Base-by-base conservation (phyloP, 2,329 filamentous ascomycete genomes). In the Harringtonia aguacate region DNA sequence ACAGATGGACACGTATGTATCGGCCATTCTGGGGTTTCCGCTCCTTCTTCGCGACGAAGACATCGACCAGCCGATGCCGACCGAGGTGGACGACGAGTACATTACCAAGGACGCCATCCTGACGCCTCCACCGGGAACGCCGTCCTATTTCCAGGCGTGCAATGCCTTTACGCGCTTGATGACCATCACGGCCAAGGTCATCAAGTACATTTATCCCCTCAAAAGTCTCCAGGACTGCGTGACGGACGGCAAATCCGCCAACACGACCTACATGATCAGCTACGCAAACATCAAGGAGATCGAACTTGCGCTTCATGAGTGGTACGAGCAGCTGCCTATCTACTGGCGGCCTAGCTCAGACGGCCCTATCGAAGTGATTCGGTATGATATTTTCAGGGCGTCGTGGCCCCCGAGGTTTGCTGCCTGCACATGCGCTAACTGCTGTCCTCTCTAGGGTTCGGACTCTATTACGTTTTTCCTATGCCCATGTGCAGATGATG, bases 401-500 rank as follows among this genome's bases (percentile, higher is more conserved):
- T 17, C 28, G 7, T 43, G 9, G 12, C 4, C 29, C 31, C 24
- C 8, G 7, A 17, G n/a, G n/a, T 15, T 20, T 22, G 28, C 8
- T 21, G 29, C 12, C n/a, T 18, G 18, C 10, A 33, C 12, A 5
- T 28, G 4, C 12, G 10, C 14, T 20, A 4, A 21, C 18, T 31
- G 9, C 4, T 14, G 22, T 8, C 14, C 5, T 34, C 28, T 36
- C 29, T 42, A 76, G 73, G 10, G 70, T 79, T n/a, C 84, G 86
- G 48, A 86, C 88, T 50, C 67, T 89, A 21, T 67, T 92, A 18
- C 74, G 85, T 30, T 81, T 92, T 61, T 77, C 81, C n/a, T 90
- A 85, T 57, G 84, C 83, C 3, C 84, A 90, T 55, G 83, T 88
- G 6, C 86, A 90, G 56, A 80, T 92, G 59, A 79, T 92, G 56